These are phyloP conservation scores for Triangularia verruculosa DNA, from an alignment of 2,329 filamentous ascomycete genomes.

Conservation along the genomic window DNA sequence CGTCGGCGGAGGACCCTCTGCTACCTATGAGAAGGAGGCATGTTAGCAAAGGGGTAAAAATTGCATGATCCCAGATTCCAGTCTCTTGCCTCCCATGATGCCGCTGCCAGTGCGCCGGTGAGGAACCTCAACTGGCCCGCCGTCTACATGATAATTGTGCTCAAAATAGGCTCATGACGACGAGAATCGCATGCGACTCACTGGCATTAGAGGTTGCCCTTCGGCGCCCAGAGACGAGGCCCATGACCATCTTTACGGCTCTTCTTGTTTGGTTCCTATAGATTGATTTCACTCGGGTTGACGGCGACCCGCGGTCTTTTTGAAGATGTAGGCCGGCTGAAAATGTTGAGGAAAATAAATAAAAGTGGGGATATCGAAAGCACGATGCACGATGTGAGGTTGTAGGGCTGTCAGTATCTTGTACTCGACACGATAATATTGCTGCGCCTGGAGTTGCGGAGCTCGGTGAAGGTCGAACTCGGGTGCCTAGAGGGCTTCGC, in stretches of 20 bases:
- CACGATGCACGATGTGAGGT: background rate
- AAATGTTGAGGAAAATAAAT: conserved; percentile 10
- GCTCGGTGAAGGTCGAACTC: background rate
- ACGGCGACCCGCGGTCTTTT: background rate
- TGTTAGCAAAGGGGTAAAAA: background rate
- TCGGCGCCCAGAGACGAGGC: conserved; percentile 33
- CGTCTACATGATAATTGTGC: conserved; percentile 15
- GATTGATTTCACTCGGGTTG: background rate
- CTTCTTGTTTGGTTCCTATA: background rate
- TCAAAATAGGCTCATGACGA: conserved; percentile 17
- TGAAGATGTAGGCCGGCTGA: background rate
- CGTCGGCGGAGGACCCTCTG: conserved; percentile 55
- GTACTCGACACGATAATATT: background rate
- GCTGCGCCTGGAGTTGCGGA: background rate
- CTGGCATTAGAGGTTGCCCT: conserved; percentile 36
- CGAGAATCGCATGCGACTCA: conserved; percentile 28
- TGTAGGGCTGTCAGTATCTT: background rate
- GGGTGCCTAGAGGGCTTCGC: conserved; percentile 7
- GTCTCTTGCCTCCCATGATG: conserved; percentile 19
- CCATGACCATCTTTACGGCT: conserved; percentile 25
- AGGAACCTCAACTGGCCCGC: conserved; percentile 21
- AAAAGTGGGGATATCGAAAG: conserved; percentile 12
- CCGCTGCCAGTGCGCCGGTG: conserved; percentile 5
- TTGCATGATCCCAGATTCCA: background rate
- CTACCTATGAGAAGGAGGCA: conserved; percentile 37